A percentile compares a stretch with the other conserved stretches of the same genome.
phyloP scores from a whole-genome alignment of 768 basidiomycete species.

The Termitomyces sp. region DNA sequence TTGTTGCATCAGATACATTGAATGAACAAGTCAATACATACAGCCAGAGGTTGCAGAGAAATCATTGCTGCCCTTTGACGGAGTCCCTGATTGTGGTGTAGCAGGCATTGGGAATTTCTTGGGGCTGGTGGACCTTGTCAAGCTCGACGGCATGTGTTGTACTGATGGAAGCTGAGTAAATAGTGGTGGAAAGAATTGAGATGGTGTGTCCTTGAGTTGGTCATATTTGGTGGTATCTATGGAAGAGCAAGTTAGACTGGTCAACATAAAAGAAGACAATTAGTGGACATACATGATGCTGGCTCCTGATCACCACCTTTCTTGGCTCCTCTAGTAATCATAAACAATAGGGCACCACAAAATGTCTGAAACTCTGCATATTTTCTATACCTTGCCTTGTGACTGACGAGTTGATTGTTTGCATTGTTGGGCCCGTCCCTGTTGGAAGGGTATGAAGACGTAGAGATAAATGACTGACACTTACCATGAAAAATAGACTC shows the following conservation, averaged over 20 bases:
- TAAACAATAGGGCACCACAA: neutral
- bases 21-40: too few species aligned
- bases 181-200: neutral
- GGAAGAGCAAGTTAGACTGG: neutral
- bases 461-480: neutral
- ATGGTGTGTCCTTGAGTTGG: neutral
- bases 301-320: neutral
- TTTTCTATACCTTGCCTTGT: neutral
- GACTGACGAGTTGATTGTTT: neutral
- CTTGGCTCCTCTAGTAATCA: neutral
- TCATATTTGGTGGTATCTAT: neutral
- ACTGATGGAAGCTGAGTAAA: neutral
- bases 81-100: neutral
- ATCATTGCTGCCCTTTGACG: too few species aligned
- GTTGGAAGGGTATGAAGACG: neutral
- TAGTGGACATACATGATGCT: neutral
- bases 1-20: too few species aligned
- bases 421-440: neutral
- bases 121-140: neutral
- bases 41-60: too few species aligned
- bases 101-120: too few species aligned
- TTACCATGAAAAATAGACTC: neutral
- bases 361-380: neutral
- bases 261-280: neutral
- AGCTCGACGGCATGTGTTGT: neutral